Conservation (phyloP, 805 yeast species). For the Scheffersomyces amazonensis region DNA sequence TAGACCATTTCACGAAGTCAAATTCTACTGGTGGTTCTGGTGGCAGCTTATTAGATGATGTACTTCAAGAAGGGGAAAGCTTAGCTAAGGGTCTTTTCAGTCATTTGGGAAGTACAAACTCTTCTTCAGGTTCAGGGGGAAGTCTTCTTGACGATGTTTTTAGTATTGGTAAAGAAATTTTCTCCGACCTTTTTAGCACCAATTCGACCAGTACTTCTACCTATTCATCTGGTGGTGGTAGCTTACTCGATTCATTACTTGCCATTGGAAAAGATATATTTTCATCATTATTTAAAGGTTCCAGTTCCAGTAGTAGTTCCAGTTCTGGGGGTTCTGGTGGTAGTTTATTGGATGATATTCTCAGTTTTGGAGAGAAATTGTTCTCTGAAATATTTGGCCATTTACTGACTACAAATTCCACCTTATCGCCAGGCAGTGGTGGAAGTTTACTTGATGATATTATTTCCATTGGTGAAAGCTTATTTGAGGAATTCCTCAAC, state of each 20-base stretch:
- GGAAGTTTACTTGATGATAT: conserved; percentile 3
- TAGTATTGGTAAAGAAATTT: not conserved
- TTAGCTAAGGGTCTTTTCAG: not conserved
- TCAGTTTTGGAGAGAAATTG: conserved; percentile 4
- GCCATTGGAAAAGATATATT: conserved; percentile 5
- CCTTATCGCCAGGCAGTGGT: conserved; percentile 1
- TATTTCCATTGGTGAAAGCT: not conserved
- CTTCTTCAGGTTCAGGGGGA: not conserved
- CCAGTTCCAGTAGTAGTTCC: not conserved
- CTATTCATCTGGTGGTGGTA: conserved; percentile 3
- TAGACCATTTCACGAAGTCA: not conserved
- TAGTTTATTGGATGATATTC: conserved; percentile 3
- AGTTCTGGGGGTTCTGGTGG: conserved; percentile 1
- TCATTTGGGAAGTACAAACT: not conserved
- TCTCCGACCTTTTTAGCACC: not conserved
- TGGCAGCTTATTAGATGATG: conserved; percentile 10
- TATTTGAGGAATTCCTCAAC: not conserved
- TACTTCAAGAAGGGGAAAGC: conserved; percentile 8
- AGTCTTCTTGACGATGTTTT: conserved; percentile 1
- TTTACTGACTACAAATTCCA: conserved; percentile 1
- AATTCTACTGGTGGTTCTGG: conserved; percentile 4
- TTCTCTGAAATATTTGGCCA: conserved; percentile 4
- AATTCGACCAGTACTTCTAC: not conserved
- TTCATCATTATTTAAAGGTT: conserved; percentile 3
- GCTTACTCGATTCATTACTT: conserved; percentile 9